Evolutionary conservation across 345 rosid genomes (phyloP).

Genomic region (Euclidium syriacum): DNA sequence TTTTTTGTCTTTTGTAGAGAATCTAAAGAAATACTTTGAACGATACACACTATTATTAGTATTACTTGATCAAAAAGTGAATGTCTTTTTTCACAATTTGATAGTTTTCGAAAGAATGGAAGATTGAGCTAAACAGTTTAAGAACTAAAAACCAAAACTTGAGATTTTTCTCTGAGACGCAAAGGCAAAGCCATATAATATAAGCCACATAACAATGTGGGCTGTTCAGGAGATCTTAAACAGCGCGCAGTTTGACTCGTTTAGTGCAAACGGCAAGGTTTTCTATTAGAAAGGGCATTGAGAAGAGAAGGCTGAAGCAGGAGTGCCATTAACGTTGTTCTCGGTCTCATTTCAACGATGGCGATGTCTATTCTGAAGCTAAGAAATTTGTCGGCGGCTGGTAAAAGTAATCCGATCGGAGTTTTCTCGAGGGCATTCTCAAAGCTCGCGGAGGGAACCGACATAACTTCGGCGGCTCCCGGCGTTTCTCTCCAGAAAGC

Average conservation of each 20-base stretch:
- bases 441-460: slow-evolving; percentile 57
- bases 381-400: slow-evolving; percentile 30
- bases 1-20: background rate
- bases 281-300: background rate
- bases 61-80: background rate
- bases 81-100: background rate
- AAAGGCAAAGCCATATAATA: too few relatives aligned
- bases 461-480: slow-evolving; percentile 60
- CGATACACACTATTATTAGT: too few relatives aligned
- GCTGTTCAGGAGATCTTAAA: background rate
- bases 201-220: background rate
- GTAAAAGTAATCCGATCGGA: slow-evolving; percentile 27
- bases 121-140: background rate
- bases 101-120: background rate
- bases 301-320: background rate
- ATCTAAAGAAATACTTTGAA: background rate
- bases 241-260: background rate
- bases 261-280: slow-evolving; percentile 7
- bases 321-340: background rate
- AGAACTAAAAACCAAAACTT: background rate
- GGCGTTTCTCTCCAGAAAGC: slow-evolving; percentile 83
- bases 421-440: slow-evolving; percentile 45
- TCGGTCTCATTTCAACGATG: slow-evolving; percentile 31
- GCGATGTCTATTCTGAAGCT: slow-evolving; percentile 50
- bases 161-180: too few relatives aligned